Conservation (phyloP, 2,329 filamentous ascomycete genomes). For the Dothistroma pini region DNA sequence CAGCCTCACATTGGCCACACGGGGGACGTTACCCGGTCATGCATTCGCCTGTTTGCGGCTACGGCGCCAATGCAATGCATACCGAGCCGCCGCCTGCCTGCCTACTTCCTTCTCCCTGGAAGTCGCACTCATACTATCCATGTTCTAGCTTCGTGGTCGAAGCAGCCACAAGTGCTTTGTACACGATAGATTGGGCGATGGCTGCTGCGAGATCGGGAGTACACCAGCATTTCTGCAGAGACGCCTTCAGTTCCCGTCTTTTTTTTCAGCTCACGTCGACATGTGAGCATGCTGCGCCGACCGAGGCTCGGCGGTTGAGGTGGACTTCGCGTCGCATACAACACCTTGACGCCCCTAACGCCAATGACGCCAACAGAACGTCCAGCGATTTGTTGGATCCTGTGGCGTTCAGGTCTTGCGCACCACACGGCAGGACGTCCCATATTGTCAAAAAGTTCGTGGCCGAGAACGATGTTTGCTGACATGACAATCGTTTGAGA, state of each 20-base stretch:
- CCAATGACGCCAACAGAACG: background rate
- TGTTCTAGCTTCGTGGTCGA: background rate
- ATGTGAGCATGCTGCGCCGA: background rate
- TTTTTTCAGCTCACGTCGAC: background rate
- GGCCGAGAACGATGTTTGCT: no score
- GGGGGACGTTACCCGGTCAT: background rate
- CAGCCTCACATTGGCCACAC: background rate
- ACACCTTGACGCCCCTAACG: background rate
- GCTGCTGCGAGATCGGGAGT: background rate
- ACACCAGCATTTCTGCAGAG: no score
- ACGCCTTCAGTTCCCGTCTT: background rate
- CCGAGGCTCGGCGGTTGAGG: background rate
- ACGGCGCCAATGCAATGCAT: no score
- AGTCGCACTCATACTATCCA: background rate
- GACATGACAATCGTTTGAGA: no score
- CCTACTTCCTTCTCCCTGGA: background rate
- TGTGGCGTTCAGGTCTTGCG: background rate
- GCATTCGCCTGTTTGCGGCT: no score
- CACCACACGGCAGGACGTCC: background rate
- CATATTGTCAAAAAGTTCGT: no score
- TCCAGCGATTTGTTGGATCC: background rate
- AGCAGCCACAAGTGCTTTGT: background rate
- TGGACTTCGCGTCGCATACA: background rate
- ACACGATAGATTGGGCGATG: background rate
- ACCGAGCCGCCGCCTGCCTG: no score